Base-by-base conservation (phyloP, 73 alveolate species). In the Tetrahymena elliotti region DNA sequence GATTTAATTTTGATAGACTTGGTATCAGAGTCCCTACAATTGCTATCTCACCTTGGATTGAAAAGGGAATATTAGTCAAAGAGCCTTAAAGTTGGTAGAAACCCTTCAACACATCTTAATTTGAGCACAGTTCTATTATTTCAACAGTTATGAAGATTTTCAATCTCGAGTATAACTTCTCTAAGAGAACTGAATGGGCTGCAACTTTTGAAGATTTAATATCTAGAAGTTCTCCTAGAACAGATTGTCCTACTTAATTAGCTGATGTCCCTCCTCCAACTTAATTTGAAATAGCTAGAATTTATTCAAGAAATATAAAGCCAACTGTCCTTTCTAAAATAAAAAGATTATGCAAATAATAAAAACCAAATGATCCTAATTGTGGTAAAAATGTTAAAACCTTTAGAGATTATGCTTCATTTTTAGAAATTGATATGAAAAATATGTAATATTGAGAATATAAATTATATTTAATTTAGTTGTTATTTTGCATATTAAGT, bases 241-340 rank as follows among this genome's bases (percentile, higher is more conserved):
- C 94, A 20, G 94, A 84, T 35, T 84, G 94, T 22, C 94, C 94
- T n/a, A 6, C 34, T n/a, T 27, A 84, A 39, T 39, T 84, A 39
- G 35, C 94, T 16, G 83, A 84, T 35, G 31, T 84, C n/a, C 94
- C 94, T 84, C 94, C 94, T 33, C 94, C 94, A 84, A 84, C 94
- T 0, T 1, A 3, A 3, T n/a, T 27, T 27, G 88, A 68, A 68
- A 68, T 68, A 3, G 36, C 34, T n/a, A 68, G 88, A 68, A n/a
- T 68, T 68, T 68, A 68, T 68, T n/a, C 88, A 27, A 68, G 36
- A 24, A n/a, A n/a, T 10, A 22, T 68, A 22, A 27, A 68, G n/a
- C 36, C 34, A 18, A 27, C 36, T n/a, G 88, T 68, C 6, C 20
- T 27, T 27, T n/a, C 34, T 10, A 68, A 68, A 31, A 22, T 68